Percentiles rank a stretch among this genome's conserved stretches.
phyloP scores from a whole-genome alignment of 768 basidiomycete genomes.

The Cystobasidium onofrii region DNA sequence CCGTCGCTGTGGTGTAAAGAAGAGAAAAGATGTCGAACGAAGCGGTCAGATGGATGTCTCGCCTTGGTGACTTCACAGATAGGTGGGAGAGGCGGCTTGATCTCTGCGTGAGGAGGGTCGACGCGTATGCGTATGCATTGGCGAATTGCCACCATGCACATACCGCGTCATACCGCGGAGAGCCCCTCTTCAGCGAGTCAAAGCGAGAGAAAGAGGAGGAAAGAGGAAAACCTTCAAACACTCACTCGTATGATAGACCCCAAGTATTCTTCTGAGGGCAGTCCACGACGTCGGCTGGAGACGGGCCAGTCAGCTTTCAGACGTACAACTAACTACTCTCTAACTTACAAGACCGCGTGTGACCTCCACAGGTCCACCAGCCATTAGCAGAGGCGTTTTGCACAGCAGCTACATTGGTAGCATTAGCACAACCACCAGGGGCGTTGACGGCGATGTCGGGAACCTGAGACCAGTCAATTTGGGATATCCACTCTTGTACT shows the following conservation, averaged over 20 bases:
- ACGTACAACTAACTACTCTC: too few relatives aligned
- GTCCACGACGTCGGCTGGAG: slow-evolving; percentile 58
- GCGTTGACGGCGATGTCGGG: slow-evolving; percentile 58
- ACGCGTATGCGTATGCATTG: background rate
- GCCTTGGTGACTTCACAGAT: too few relatives aligned
- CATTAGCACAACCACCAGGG: slow-evolving; percentile 62
- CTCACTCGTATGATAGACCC: slow-evolving; percentile 50
- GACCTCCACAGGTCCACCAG: slow-evolving; percentile 86
- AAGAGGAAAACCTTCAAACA: background rate
- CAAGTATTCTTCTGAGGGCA: slow-evolving; percentile 62
- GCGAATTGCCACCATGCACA: too few relatives aligned
- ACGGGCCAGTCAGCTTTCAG: too few relatives aligned
- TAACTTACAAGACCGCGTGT: slow-evolving; percentile 49
- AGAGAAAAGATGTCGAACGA: background rate
- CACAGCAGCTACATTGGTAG: slow-evolving; percentile 48
- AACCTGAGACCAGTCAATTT: slow-evolving; percentile 58
- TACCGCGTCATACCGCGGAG: background rate
- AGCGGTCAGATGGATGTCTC: too few relatives aligned
- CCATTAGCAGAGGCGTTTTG: slow-evolving; percentile 60
- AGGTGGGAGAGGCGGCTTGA: too few relatives aligned
- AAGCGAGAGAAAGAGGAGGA: too few relatives aligned
- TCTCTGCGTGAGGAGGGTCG: background rate
- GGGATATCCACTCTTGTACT: slow-evolving; percentile 67
- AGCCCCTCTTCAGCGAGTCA: background rate
- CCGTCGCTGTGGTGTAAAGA: slow-evolving; percentile 57